A percentile compares a stretch with the other conserved stretches of the same genome.
Conservation (phyloP, 257 asterid species). For the Lavandula angustifolia region DNA sequence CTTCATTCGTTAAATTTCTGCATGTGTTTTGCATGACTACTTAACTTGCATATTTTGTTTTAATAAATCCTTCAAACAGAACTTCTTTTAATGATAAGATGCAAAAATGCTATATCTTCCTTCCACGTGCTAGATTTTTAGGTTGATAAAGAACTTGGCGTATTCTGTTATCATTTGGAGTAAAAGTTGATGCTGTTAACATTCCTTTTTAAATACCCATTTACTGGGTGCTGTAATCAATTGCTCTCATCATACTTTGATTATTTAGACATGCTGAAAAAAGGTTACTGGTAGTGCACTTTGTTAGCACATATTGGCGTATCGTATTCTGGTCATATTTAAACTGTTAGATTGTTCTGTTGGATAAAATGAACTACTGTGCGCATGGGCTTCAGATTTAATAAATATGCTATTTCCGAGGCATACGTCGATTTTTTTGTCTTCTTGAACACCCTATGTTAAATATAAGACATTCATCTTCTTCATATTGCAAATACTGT, state of each 20-base stretch:
- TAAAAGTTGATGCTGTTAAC: constrained; percentile 6
- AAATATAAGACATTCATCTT: background rate
- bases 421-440: constrained; percentile 3
- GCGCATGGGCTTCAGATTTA: background rate
- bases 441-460: background rate
- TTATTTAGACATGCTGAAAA: background rate
- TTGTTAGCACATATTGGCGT: constrained; percentile 17
- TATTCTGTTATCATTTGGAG: constrained; percentile 1
- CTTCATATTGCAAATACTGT: constrained; percentile 9
- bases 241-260: constrained; percentile 16
- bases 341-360: no score
- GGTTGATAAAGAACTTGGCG: constrained; percentile 10
- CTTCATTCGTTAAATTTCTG: constrained; percentile 14
- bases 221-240: background rate
- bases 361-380: constrained; percentile 5
- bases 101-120: constrained; percentile 21
- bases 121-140: constrained; percentile 21
- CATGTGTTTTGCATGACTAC: constrained; percentile 2
- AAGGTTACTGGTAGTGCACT: constrained; percentile 4
- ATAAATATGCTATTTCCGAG: constrained; percentile 11
- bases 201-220: background rate
- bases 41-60: constrained; percentile 14
- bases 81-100: constrained; percentile 27
- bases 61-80: constrained; percentile 12
- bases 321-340: no score